Evolutionary conservation across 1,284 basidiomycete species (phyloP), one percentile per base, ranked within the genome.

Genomic region (Ceratobasidium sp.): DNA sequence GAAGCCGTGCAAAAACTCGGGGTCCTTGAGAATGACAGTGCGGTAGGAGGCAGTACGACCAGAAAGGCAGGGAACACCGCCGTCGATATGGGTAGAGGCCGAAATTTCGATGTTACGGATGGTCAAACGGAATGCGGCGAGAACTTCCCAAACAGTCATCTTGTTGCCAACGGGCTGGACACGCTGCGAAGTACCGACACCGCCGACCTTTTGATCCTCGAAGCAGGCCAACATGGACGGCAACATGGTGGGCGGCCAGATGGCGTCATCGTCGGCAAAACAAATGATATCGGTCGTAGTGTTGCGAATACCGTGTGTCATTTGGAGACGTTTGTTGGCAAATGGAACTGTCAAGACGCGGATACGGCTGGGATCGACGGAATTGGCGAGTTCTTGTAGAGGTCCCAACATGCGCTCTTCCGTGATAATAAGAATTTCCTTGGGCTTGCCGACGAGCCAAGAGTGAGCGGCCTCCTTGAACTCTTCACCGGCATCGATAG

Each of bases 201-300:
- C 95, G 44, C 95, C 94, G 57, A 96, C 87, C 80, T 92, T 90
- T 83, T 96, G 94, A 82, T 96, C 95, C 82, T 96, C 95, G 78
- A 96, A 96, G 80, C 93, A 95, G 2, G 94, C 94, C 55, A 97
- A 87, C 67, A 92, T 87, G 80, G 90, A 93, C 0, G 93, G 92
- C 9, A 96, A 84, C 74, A 96, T 86, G 1, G 91, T 94, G 0
- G 93, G 89, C 0, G 95, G 95, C 95, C 95, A 97, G 79, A 97
- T 95, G 58, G 95, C 94, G 80, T 96, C 94, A 80, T 97, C 95
- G 80, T 96, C 95, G 3, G 94, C 94, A 78, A 96, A 96, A n/a
- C 96, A 90, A 80, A 96, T 95, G 81, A 97, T 96, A 80, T 96
- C 95, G 1, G 95, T 96, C 0, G 90, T 91, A 30, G 90, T 91